Percentiles rank a stretch among this genome's conserved stretches.
These are phyloP conservation scores for Excoecaria agallocha DNA, from an alignment of 345 rosid species.

Conservation along the genomic window DNA sequence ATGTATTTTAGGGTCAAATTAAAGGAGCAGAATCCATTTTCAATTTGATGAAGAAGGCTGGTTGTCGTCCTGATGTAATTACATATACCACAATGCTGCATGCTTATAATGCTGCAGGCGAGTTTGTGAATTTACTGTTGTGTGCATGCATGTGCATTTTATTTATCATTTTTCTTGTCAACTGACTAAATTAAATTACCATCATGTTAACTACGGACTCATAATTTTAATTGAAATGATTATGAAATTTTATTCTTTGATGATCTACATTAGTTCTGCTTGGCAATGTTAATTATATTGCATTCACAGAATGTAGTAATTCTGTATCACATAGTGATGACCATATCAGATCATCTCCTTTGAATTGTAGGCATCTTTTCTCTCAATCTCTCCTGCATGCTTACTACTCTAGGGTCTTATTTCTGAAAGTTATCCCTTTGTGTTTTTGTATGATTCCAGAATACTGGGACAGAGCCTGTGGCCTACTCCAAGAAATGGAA, in stretches of 20 bases:
- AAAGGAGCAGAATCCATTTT: conserved; percentile 78
- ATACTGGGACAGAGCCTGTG: conserved; percentile 66
- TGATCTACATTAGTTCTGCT: not conserved
- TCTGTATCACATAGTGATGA: not conserved
- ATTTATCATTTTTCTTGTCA: not conserved
- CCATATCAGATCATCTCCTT: not conserved
- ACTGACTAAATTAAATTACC: not conserved
- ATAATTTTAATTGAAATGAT: not conserved
- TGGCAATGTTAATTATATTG: not conserved
- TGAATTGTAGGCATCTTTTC: not conserved
- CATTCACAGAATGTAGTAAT: no score
- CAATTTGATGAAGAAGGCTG: conserved; percentile 62
- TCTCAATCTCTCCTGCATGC: not conserved
- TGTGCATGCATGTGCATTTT: not conserved
- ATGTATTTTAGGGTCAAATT: conserved; percentile 53
- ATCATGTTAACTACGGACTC: not conserved
- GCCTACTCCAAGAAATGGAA: conserved; percentile 75
- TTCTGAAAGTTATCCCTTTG: not conserved
- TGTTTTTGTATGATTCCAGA: conserved; percentile 35
- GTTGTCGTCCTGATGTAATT: conserved; percentile 71
- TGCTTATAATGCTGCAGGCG: conserved; percentile 68
- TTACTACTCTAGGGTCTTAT: not conserved
- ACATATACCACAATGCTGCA: conserved; percentile 79
- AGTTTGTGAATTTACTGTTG: conserved; percentile 8
- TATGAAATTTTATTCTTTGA: not conserved